Percentiles rank a stretch among this genome's conserved stretches.
phyloP scores from a whole-genome alignment of 768 basidiomycete genomes.

The Podaxis sp. region DNA sequence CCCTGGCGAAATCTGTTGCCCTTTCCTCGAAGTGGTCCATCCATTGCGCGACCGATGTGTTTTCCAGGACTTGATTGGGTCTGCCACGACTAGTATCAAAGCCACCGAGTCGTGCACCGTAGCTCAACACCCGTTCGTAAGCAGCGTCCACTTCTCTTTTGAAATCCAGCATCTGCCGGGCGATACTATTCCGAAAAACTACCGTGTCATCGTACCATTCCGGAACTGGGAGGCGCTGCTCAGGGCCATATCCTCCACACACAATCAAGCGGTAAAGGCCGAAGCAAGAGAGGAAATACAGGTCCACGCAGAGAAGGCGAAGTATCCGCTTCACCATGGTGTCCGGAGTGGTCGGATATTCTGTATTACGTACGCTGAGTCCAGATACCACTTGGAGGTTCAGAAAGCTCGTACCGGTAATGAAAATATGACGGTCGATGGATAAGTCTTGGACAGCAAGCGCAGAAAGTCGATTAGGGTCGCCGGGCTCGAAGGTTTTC shows the following conservation, averaged over 20 bases:
- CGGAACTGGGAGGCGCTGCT: constrained; percentile 2
- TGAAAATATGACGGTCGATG: constrained; percentile 2
- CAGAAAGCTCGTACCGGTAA: constrained; percentile 5
- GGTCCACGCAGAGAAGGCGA: constrained; percentile 6
- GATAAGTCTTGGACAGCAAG: constrained; percentile 3
- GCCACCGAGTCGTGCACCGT: not conserved
- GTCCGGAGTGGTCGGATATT: not conserved
- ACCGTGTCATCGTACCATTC: constrained; percentile 7
- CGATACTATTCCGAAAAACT: not conserved
- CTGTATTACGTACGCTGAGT: not conserved
- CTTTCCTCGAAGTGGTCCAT: not conserved
- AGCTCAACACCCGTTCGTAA: not conserved
- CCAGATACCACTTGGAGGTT: too few species aligned
- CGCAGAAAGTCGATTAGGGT: constrained; percentile 8
- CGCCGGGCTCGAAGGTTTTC: constrained; percentile 3
- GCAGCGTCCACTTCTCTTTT: not conserved
- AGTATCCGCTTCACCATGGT: not conserved
- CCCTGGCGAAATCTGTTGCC: not conserved
- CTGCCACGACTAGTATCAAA: not conserved
- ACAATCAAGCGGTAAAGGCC: constrained; percentile 9
- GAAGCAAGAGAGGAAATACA: constrained; percentile 2
- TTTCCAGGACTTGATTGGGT: not conserved
- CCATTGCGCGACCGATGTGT: not conserved
- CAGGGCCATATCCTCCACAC: constrained; percentile 4
- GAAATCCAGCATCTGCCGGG: not conserved